These are phyloP conservation scores for Ophiostoma perfectum DNA, from an alignment of 2,329 filamentous ascomycete genomes.

Conservation along the genomic window DNA sequence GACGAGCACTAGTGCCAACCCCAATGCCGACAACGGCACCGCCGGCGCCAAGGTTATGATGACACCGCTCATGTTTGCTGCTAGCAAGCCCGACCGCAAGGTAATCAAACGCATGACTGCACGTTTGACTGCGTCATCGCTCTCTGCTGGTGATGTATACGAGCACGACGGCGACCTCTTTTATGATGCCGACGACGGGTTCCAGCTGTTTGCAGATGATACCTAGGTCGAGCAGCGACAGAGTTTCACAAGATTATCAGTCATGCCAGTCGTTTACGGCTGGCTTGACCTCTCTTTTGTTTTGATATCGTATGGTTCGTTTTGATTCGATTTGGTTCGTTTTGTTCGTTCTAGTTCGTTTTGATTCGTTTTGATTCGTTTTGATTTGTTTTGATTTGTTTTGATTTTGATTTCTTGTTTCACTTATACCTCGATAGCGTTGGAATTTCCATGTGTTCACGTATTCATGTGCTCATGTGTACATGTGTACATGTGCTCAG, in stretches of 20 bases:
- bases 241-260: conserved; percentile 4
- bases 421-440: no score
- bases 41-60: conserved; percentile 33
- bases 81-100: conserved; percentile 36
- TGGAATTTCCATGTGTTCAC: no score
- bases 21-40: conserved; percentile 19
- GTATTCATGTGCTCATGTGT: no score
- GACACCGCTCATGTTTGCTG: conserved; percentile 35
- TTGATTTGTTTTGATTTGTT: no score
- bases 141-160: conserved; percentile 3
- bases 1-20: background rate
- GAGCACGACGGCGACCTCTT: conserved; percentile 17
- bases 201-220: conserved; percentile 1
- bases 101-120: conserved; percentile 28
- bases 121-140: conserved; percentile 16
- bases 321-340: background rate
- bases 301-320: background rate
- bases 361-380: background rate
- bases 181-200: conserved; percentile 10
- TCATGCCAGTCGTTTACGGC: background rate
- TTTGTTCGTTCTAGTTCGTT: background rate
- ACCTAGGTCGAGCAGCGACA: background rate
- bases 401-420: no score
- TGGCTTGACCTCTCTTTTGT: background rate
- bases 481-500: no score